These are phyloP conservation scores for Massospora cicadina DNA, from an alignment of 371 early-diverging fungal species.

Conservation along the genomic window DNA sequence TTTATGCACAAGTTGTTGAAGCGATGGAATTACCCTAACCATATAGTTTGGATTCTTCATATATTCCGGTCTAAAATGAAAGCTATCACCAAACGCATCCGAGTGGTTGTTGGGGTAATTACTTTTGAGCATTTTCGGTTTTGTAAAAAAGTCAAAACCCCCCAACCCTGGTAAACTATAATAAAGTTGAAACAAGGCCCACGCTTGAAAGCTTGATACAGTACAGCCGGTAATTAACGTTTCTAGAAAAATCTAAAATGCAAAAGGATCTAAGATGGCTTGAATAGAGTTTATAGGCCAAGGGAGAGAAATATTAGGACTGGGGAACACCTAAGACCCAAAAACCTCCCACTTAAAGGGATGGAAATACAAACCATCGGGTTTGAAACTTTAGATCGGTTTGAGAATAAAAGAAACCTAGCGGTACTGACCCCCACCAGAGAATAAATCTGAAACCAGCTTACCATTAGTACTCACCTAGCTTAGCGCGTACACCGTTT, in stretches of 20 bases:
- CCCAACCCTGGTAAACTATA: neutral
- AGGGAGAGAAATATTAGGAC: too few species aligned
- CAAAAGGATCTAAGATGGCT: neutral
- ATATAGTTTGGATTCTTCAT: neutral
- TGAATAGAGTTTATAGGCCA: neutral
- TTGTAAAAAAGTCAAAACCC: neutral
- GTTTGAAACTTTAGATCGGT: neutral
- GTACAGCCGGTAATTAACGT: neutral
- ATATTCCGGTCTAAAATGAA: neutral
- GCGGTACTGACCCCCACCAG: neutral
- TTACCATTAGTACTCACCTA: neutral
- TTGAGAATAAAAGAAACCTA: neutral
- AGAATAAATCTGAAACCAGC: neutral
- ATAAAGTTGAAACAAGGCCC: neutral
- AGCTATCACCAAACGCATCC: neutral
- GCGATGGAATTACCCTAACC: neutral
- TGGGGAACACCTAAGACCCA: neutral
- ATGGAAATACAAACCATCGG: neutral
- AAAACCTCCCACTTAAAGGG: neutral
- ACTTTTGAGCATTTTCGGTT: neutral
- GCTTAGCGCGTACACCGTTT: neutral
- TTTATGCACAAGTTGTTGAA: neutral
- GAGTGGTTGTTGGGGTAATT: neutral
- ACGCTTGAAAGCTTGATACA: neutral
- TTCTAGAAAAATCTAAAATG: neutral